These are phyloP conservation scores for Fusarium papillatum DNA, from an alignment of 2,329 filamentous ascomycete genomes.

Conservation along the genomic window DNA sequence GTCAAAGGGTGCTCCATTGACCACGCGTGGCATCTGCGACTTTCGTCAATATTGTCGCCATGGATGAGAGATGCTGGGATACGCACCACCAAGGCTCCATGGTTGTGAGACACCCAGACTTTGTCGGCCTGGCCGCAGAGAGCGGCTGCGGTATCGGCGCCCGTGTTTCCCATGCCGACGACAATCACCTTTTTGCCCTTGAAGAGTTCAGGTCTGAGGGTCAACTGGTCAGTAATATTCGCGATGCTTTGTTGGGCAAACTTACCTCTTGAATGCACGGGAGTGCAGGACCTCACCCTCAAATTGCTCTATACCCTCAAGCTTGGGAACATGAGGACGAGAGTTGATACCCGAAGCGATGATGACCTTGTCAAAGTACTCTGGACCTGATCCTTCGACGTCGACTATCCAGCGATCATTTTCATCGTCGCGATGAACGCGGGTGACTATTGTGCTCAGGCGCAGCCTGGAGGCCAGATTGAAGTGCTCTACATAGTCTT, in stretches of 20 bases:
- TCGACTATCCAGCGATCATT: constrained; percentile 45
- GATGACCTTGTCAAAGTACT: constrained; percentile 54
- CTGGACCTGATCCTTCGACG: constrained; percentile 33
- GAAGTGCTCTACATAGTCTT: constrained; percentile 51
- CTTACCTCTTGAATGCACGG: constrained; percentile 50
- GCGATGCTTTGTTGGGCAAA: not conserved
- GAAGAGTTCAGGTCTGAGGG: constrained; percentile 46
- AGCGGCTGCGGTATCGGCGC: constrained; percentile 45
- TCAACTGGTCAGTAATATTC: not conserved
- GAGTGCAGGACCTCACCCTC: constrained; percentile 55
- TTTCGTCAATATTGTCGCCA: not conserved
- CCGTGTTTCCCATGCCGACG: constrained; percentile 57
- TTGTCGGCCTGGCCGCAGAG: constrained; percentile 52
- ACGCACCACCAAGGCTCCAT: constrained; percentile 52
- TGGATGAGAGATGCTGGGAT: not conserved
- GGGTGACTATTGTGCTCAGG: constrained; percentile 40
- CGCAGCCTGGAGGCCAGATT: constrained; percentile 41
- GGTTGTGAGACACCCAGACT: constrained; percentile 57
- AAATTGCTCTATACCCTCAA: constrained; percentile 53
- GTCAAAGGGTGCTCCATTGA: constrained; percentile 52
- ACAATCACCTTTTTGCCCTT: constrained; percentile 58
- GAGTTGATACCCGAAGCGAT: constrained; percentile 51
- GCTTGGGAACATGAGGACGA: constrained; percentile 50
- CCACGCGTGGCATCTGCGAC: constrained; percentile 43
- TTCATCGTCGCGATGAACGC: constrained; percentile 35